Percentiles rank a stretch among this genome's conserved stretches.
Evolutionary conservation across 805 yeast species (phyloP).

Genomic region (Lipomyces mesembrius): DNA sequence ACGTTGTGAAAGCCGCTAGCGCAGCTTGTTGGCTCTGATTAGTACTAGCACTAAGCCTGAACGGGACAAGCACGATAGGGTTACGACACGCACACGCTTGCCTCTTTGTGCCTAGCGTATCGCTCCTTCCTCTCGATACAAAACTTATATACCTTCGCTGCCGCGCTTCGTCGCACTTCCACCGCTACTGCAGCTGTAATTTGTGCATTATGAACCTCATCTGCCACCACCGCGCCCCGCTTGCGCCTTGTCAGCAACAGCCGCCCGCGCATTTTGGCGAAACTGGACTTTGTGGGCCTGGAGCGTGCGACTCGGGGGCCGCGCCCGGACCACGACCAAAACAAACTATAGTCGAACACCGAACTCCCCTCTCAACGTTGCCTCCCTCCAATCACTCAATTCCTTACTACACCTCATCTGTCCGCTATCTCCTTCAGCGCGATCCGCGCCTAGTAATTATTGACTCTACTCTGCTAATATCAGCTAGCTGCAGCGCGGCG

Average conservation of each 20-base stretch:
- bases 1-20: background rate
- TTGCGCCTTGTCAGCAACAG: background rate
- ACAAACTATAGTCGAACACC: conserved; percentile 23
- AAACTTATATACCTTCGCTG: background rate
- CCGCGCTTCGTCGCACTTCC: background rate
- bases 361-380: background rate
- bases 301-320: background rate
- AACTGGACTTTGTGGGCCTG: background rate
- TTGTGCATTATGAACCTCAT: background rate
- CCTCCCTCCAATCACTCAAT: background rate
- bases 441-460: background rate
- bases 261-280: conserved; percentile 19
- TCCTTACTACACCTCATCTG: background rate
- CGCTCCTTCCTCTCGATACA: background rate
- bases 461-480: background rate
- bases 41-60: background rate
- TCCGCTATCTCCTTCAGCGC: background rate
- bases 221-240: background rate
- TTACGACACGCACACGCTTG: background rate
- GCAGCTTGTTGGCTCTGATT: no score
- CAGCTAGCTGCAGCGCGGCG: background rate
- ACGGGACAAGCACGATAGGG: background rate
- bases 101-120: background rate
- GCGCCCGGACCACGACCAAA: conserved; percentile 18
- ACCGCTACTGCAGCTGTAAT: background rate